Evolutionary conservation across 805 yeast genomes (phyloP), one percentile per base, ranked within the genome.

Genomic region (Clavispora vitiphila): DNA sequence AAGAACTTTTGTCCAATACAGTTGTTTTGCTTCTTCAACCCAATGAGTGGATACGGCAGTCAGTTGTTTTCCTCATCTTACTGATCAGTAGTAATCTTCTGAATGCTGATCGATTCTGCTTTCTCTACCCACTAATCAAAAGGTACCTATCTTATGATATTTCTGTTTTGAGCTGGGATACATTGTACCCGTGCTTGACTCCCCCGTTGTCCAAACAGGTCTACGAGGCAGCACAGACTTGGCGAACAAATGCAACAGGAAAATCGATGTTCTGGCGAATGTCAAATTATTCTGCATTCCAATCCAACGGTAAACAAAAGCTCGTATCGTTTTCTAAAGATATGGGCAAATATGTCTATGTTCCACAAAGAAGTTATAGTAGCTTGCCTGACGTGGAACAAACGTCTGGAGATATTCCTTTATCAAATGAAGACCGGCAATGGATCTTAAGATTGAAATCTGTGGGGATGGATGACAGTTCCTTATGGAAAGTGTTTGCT

Each of bases 251-350:
- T 43, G 76, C 83, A 1, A 73, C 69, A 1, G 72, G 39, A 8
- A 78, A 79, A 32, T 78, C 95, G 0, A 61, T 82, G n/a, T 90
- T 91, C 54, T 90, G 97, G 97, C 77, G 81, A 47, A 76, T 70
- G 47, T 48, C 54, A 27, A 49, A 47, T 24, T 48, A 55, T 9
- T 49, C 62, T 6, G 40, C 51, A 2, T 31, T 49, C 8, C 50
- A 47, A 16, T 29, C 47, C 12, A 45, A 48, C 35, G 49, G 57
- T 14, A 47, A 54, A 24, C 41, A 46, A 9, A 56, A 51, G 34
- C 43, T 60, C 2, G 53, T 65, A 2, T 45, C 65, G 0, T 62
- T 55, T 39, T 51, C 68, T 14, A 64, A 64, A 35, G 61, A 59
- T 30, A 53, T 65, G 57, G 72, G 71, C 1, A 60, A 60, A 38